A percentile compares a stretch with the other conserved stretches of the same genome.
Evolutionary conservation across 129 eudicot species (phyloP).

Genomic region (Lactuca saligna): DNA sequence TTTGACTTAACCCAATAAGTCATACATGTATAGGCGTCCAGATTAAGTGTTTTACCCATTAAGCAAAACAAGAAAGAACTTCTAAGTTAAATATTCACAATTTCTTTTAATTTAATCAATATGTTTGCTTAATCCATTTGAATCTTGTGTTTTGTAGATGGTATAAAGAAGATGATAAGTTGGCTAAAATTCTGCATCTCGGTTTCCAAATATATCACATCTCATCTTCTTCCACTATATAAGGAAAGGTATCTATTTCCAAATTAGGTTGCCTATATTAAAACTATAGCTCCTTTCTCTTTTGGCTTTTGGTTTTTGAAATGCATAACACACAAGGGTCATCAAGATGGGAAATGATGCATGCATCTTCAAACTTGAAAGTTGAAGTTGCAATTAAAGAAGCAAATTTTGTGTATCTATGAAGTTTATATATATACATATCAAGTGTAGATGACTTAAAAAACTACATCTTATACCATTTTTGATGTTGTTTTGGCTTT

Average conservation of each 20-base stretch:
- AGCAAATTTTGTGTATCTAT: conserved; percentile 9
- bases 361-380: neutral
- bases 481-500: neutral
- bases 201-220: conserved; percentile 19
- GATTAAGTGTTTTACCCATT: too few species aligned
- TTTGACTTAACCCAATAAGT: too few species aligned
- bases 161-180: conserved; percentile 8
- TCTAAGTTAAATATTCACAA: too few species aligned
- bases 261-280: neutral
- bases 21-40: too few species aligned
- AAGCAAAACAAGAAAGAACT: too few species aligned
- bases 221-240: conserved; percentile 18
- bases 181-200: conserved; percentile 34
- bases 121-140: neutral
- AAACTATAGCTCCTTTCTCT: too few species aligned
- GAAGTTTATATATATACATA: neutral
- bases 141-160: conserved; percentile 23
- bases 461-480: neutral
- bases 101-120: too few species aligned
- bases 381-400: conserved; percentile 14
- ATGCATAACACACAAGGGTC: conserved; percentile 13
- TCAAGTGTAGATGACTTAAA: neutral
- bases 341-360: conserved; percentile 21
- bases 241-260: conserved; percentile 12
- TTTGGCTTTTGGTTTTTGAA: neutral